A percentile compares a stretch with the other conserved stretches of the same genome.
These are phyloP conservation scores for Russula sp. DNA, from an alignment of 768 basidiomycete genomes.

Conservation along the genomic window DNA sequence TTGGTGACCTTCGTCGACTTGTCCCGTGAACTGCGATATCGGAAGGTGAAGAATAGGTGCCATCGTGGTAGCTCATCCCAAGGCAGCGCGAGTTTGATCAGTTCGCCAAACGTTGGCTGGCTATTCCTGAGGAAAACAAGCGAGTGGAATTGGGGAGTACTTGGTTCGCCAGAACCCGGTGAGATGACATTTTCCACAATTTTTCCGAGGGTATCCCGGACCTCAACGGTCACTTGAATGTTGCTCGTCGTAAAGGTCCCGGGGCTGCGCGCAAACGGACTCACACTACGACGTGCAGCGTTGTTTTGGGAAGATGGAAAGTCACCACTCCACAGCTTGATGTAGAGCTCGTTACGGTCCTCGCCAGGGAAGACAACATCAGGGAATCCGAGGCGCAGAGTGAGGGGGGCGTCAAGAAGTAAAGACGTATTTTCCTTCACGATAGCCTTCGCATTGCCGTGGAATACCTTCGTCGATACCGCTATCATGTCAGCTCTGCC, in stretches of 20 bases:
- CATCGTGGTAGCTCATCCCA: slow-evolving; percentile 61
- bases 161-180: slow-evolving; percentile 80
- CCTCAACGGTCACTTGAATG: slow-evolving; percentile 88
- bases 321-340: slow-evolving; percentile 94
- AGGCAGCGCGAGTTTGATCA: slow-evolving; percentile 82
- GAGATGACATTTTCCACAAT: slow-evolving; percentile 67
- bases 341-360: slow-evolving; percentile 89
- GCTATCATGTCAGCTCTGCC: slow-evolving; percentile 80
- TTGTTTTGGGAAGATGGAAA: slow-evolving; percentile 54
- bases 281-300: slow-evolving; percentile 51
- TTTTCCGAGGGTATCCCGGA: slow-evolving; percentile 65
- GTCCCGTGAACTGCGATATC: slow-evolving; percentile 57
- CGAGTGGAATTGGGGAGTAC: slow-evolving; percentile 76
- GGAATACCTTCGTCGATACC: slow-evolving; percentile 79
- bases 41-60: slow-evolving; percentile 94
- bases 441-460: slow-evolving; percentile 71
- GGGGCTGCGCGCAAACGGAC: slow-evolving; percentile 50
- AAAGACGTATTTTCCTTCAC: slow-evolving; percentile 80
- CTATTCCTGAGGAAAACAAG: slow-evolving; percentile 87
- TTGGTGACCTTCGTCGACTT: slow-evolving; percentile 36
- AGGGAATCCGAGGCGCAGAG: slow-evolving; percentile 86
- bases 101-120: slow-evolving; percentile 88
- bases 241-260: slow-evolving; percentile 55
- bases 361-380: slow-evolving; percentile 95
- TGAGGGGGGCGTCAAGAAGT: slow-evolving; percentile 74